A percentile compares a stretch with the other conserved stretches of the same genome.
Evolutionary conservation across 2,329 filamentous ascomycete genomes (phyloP).

Genomic region (Fusarium sp.): DNA sequence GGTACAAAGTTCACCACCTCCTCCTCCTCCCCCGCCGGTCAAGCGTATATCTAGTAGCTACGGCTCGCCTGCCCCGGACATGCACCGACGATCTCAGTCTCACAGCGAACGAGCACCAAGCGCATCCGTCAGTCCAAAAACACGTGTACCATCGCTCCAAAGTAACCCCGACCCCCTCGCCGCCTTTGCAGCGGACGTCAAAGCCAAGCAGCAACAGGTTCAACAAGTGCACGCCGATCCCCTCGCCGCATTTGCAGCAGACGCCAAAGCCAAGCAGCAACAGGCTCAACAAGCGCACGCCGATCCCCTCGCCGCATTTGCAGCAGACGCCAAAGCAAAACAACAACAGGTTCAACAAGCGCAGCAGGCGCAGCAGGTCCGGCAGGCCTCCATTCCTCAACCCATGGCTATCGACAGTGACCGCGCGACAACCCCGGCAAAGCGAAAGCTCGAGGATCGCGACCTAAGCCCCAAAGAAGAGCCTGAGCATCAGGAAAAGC

Average conservation of each 20-base stretch:
- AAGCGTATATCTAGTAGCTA: conserved; percentile 57
- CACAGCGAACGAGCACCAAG: conserved; percentile 75
- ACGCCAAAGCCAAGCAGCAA: conserved; percentile 36
- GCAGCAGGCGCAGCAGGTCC: conserved; percentile 10
- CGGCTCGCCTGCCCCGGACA: conserved; percentile 55
- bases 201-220: conserved; percentile 28
- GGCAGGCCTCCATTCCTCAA: conserved; percentile 35
- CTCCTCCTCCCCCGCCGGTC: conserved; percentile 49
- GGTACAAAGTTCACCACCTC: conserved; percentile 49
- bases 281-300: conserved; percentile 30
- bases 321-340: conserved; percentile 41
- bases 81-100: conserved; percentile 62
- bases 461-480: conserved; percentile 63
- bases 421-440: conserved; percentile 50
- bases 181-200: conserved; percentile 43
- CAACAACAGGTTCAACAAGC: conserved; percentile 15
- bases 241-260: conserved; percentile 40
- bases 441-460: conserved; percentile 53
- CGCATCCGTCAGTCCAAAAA: conserved; percentile 83
- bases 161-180: conserved; percentile 52
- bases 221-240: conserved; percentile 41
- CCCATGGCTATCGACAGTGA: conserved; percentile 45
- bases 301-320: conserved; percentile 44
- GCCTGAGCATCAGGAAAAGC: conserved; percentile 51
- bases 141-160: conserved; percentile 66